Evolutionary conservation across 2,329 filamentous ascomycete genomes (phyloP).

Genomic region (Pestalotiopsis fici): DNA sequence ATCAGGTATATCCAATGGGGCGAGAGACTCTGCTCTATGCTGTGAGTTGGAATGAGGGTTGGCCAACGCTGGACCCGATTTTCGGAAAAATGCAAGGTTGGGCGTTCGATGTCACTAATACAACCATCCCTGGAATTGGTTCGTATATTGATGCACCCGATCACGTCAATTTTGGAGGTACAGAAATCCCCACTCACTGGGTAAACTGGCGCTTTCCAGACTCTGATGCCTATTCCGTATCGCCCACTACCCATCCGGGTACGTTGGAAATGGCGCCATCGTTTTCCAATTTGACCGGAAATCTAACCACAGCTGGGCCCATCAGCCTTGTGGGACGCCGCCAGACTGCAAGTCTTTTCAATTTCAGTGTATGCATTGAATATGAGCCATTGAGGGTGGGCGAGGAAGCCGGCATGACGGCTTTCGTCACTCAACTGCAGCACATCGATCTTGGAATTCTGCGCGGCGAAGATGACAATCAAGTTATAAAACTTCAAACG

Average conservation of each 20-base stretch:
- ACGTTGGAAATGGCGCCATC: constrained; percentile 28
- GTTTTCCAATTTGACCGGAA: constrained; percentile 26
- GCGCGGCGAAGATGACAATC: neutral
- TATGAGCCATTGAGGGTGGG: constrained; percentile 22
- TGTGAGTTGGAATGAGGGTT: constrained; percentile 49
- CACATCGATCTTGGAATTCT: constrained; percentile 33
- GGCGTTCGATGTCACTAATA: constrained; percentile 34
- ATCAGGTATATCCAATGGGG: constrained; percentile 50
- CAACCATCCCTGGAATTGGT: constrained; percentile 12
- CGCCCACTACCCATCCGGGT: neutral
- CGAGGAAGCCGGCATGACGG: constrained; percentile 33
- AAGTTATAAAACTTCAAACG: neutral
- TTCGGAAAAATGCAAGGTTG: constrained; percentile 40
- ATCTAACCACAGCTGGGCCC: constrained; percentile 22
- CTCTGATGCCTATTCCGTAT: constrained; percentile 20
- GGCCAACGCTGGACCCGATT: constrained; percentile 45
- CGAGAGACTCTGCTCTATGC: constrained; percentile 46
- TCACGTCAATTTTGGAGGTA: constrained; percentile 19
- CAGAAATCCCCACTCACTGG: constrained; percentile 27
- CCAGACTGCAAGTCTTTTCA: constrained; percentile 33
- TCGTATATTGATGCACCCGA: constrained; percentile 25
- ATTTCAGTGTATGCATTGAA: constrained; percentile 28
- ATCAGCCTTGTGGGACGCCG: constrained; percentile 31
- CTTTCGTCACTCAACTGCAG: constrained; percentile 32
- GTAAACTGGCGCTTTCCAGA: constrained; percentile 33